Conservation (phyloP, 2,329 filamentous ascomycete species). For the Xylaria sp. region DNA sequence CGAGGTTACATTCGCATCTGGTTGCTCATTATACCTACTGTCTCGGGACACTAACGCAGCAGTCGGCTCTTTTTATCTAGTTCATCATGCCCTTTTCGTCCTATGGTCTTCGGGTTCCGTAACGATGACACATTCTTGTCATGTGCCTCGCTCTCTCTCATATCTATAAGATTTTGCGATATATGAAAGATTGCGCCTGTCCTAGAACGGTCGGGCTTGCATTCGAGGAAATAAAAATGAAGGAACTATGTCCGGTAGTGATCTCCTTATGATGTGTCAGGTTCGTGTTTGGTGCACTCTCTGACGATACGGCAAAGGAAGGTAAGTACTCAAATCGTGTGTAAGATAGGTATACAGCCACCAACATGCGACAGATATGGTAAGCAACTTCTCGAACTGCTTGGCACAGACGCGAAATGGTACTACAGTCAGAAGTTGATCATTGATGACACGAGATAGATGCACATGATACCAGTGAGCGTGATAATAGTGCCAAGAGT, state of each 20-base stretch:
- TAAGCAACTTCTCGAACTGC: not conserved
- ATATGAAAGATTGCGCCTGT: slow-evolving; percentile 17
- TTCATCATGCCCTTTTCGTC: not conserved
- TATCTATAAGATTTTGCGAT: slow-evolving; percentile 17
- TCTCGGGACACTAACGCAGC: not conserved
- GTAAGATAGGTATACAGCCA: not conserved
- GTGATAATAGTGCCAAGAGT: not conserved
- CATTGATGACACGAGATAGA: not conserved
- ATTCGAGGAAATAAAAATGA: slow-evolving; percentile 1
- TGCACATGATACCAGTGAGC: not conserved
- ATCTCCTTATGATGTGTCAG: slow-evolving; percentile 7
- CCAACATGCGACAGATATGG: not conserved
- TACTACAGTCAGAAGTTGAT: not conserved
- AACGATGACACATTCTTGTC: slow-evolving; percentile 19
- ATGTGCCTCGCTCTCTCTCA: slow-evolving; percentile 21
- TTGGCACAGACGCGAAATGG: not conserved
- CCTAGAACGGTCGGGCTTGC: slow-evolving; percentile 6
- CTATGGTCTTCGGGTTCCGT: slow-evolving; percentile 25
- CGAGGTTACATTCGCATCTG: slow-evolving; percentile 25
- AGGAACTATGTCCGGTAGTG: not conserved
- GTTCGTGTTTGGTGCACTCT: slow-evolving; percentile 3
- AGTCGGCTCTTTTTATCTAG: slow-evolving; percentile 13
- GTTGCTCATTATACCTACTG: slow-evolving; percentile 20
- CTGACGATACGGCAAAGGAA: not conserved
- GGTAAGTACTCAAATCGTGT: not conserved